Conservation (phyloP, 2,329 filamentous ascomycete genomes). For the Penicillium oxalicum region DNA sequence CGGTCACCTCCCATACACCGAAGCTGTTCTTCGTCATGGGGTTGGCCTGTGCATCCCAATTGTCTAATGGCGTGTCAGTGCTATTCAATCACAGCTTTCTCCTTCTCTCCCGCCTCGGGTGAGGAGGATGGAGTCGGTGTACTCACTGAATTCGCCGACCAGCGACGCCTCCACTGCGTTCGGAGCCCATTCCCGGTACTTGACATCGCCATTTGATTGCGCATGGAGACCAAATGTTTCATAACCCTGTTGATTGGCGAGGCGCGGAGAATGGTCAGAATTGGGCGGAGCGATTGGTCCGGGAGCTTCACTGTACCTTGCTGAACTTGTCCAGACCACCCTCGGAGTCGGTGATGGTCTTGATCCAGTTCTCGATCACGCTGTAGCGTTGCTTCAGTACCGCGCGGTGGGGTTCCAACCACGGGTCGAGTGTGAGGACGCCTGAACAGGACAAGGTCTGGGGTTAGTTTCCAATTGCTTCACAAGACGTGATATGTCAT, state of each 20-base stretch:
- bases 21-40: slow-evolving; percentile 81
- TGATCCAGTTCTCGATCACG: slow-evolving; percentile 81
- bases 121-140: background rate
- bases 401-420: slow-evolving; percentile 77
- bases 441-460: slow-evolving; percentile 47
- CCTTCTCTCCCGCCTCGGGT: background rate
- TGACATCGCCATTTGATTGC: slow-evolving; percentile 72
- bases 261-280: background rate
- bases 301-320: slow-evolving; percentile 48
- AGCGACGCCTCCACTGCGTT: slow-evolving; percentile 79
- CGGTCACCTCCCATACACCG: slow-evolving; percentile 76
- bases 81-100: slow-evolving; percentile 4
- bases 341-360: slow-evolving; percentile 72
- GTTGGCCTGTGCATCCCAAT: slow-evolving; percentile 77
- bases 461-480: background rate
- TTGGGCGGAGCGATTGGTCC: background rate
- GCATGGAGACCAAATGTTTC: slow-evolving; percentile 85
- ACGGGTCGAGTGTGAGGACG: slow-evolving; percentile 81
- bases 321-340: slow-evolving; percentile 90
- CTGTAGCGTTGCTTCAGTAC: slow-evolving; percentile 68
- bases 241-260: slow-evolving; percentile 55
- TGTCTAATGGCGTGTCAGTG: slow-evolving; percentile 52
- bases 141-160: slow-evolving; percentile 87
- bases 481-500: background rate
- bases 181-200: slow-evolving; percentile 94